phyloP scores from a whole-genome alignment of 108 stramenopile species.

The Fistulifera solaris region DNA sequence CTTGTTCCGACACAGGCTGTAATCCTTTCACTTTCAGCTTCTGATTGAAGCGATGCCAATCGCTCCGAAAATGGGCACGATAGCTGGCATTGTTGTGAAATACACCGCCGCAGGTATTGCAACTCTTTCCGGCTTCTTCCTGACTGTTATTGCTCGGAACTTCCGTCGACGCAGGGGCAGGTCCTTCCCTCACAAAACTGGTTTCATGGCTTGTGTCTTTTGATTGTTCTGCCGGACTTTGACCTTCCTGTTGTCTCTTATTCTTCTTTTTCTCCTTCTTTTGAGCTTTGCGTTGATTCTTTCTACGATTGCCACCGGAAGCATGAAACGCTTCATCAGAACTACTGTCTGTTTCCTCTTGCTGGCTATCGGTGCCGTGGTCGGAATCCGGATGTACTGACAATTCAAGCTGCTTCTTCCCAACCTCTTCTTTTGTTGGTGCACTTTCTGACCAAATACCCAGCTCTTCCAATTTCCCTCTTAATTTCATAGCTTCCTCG shows the following conservation, averaged over 20 bases:
- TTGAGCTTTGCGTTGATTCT: constrained; percentile 53
- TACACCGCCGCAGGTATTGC: constrained; percentile 82
- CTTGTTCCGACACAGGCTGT: constrained; percentile 58
- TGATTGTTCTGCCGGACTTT: neutral
- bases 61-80: constrained; percentile 85
- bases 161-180: neutral
- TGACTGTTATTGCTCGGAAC: neutral
- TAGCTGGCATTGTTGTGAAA: constrained; percentile 57
- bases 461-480: constrained; percentile 1
- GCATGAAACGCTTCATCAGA: too few species aligned
- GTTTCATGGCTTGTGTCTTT: neutral
- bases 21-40: constrained; percentile 82
- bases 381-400: constrained; percentile 3
- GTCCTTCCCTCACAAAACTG: neutral
- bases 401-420: neutral
- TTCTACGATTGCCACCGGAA: neutral
- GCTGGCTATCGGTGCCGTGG: neutral
- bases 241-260: constrained; percentile 52
- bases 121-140: constrained; percentile 35
- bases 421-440: too few species aligned
- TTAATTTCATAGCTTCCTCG: neutral
- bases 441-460: neutral
- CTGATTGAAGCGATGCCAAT: constrained; percentile 95
- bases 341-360: neutral
- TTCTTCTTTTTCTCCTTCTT: constrained; percentile 79